Percentiles rank a stretch among this genome's conserved stretches.
phyloP scores from a whole-genome alignment of 768 basidiomycete genomes.

The Sarcomyxa edulis region DNA sequence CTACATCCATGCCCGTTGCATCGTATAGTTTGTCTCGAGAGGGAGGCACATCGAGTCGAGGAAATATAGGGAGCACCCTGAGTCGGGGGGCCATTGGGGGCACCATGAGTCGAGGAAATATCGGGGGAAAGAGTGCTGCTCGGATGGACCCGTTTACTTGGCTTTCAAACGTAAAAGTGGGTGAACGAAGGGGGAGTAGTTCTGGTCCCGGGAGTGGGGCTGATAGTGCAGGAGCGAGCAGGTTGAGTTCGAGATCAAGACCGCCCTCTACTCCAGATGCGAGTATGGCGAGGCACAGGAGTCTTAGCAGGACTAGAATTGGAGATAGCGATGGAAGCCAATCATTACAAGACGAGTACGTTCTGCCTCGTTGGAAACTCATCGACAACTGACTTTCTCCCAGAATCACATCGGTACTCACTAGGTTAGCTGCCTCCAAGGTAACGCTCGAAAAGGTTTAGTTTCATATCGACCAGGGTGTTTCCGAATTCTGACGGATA shows the following conservation, averaged over 20 bases:
- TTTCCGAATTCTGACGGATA: not conserved
- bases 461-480: too few relatives aligned
- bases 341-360: constrained; percentile 72
- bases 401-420: constrained; percentile 72
- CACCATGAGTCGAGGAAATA: constrained; percentile 45
- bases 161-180: constrained; percentile 71
- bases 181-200: constrained; percentile 48
- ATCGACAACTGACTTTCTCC: too few relatives aligned
- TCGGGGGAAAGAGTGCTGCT: constrained; percentile 42
- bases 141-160: constrained; percentile 66
- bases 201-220: constrained; percentile 46
- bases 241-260: constrained; percentile 43
- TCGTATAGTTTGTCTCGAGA: constrained; percentile 8
- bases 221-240: constrained; percentile 41
- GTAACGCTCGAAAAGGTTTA: constrained; percentile 82
- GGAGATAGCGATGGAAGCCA: constrained; percentile 32
- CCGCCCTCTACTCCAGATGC: constrained; percentile 14
- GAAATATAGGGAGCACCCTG: constrained; percentile 45
- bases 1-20: constrained; percentile 1
- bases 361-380: too few relatives aligned
- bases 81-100: too few relatives aligned
- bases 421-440: constrained; percentile 58
- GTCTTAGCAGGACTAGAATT: constrained; percentile 25
- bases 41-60: constrained; percentile 43
- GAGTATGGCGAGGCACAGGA: constrained; percentile 16